A percentile compares a stretch with the other conserved stretches of the same genome.
Evolutionary conservation across 2,329 filamentous ascomycete species (phyloP).

Genomic region (Cladobotryum protrusum): DNA sequence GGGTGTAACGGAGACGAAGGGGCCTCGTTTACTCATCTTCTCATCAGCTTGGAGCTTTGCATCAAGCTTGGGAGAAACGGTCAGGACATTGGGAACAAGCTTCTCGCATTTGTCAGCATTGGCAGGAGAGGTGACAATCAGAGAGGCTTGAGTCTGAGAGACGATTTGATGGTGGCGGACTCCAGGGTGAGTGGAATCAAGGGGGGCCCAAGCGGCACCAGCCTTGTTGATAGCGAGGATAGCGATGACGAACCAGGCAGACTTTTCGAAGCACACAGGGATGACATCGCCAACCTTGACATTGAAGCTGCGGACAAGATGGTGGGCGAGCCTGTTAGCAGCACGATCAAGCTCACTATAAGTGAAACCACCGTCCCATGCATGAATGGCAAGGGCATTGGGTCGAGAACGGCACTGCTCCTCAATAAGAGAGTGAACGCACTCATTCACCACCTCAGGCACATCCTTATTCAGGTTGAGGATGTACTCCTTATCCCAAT

Average conservation of each 20-base stretch:
- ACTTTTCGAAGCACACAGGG: slow-evolving; percentile 6
- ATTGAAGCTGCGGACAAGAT: neutral
- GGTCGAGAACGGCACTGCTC: neutral
- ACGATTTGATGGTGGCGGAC: slow-evolving; percentile 7
- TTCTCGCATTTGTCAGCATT: slow-evolving; percentile 1
- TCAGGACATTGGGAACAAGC: neutral
- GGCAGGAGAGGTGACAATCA: too few species aligned
- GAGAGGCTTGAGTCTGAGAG: too few species aligned
- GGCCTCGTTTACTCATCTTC: neutral
- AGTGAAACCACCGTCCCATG: slow-evolving; percentile 1
- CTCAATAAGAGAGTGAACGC: slow-evolving; percentile 2
- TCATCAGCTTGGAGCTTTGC: neutral
- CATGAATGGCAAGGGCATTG: slow-evolving; percentile 2
- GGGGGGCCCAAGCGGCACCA: slow-evolving; percentile 5
- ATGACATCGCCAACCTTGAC: slow-evolving; percentile 2
- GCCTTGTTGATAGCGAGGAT: slow-evolving; percentile 9
- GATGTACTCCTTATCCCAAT: slow-evolving; percentile 5
- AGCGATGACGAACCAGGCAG: slow-evolving; percentile 1
- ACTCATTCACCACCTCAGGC: neutral
- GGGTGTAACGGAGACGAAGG: neutral
- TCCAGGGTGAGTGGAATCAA: slow-evolving; percentile 5
- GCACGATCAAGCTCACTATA: neutral
- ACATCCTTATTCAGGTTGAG: slow-evolving; percentile 2
- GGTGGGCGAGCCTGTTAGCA: neutral
- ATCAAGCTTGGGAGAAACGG: neutral